Base-by-base conservation (phyloP, 176 grass and related monocot genomes). In the Alloteropsis semialata region DNA sequence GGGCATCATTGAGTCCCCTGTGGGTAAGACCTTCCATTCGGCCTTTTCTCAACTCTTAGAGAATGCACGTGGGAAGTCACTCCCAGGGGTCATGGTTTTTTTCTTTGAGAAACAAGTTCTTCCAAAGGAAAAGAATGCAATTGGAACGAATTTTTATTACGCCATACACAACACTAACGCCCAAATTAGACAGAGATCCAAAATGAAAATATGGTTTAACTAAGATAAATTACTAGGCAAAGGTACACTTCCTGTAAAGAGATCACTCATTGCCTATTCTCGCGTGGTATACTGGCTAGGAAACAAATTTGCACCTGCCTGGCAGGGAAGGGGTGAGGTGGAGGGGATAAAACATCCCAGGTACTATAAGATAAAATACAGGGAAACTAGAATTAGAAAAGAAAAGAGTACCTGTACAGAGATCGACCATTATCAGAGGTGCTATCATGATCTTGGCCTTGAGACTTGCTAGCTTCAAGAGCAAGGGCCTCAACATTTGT, bases 401-500 rank as follows among this genome's bases (percentile, higher is more conserved):
- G 61, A 0, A 51, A 72, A 82, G 44, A n/a, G n/a, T 80, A 92
- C 96, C 87, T 94, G 91, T 89, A 84, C 4, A 74, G 53, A 34
- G 86, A 80, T 75, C 80, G 79, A 82, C 81, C 60, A 77, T 90
- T 77, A 80, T 96, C 88, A 76, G 85, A 87, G 21, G 83, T 82
- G 69, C 68, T 84, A 81, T 96, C 91, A 67, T 77, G 73, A 77
- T 86, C 90, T 77, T 94, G 87, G 29, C 50, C 80, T 39, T 90
- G 69, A 67, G 81, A 91, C 75, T 77, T 92, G 43, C 62, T 90
- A 45, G 76, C 89, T 92, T 96, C 96, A 85, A 93, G 82, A 68
- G 87, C 89, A 90, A 99, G 91, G 39, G 87, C 89, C 38, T 99
- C 96, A 37, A 99, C 91, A 87, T 96, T 96, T 68, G 91, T 87